Evolutionary conservation across 495 filamentous ascomycete species (phyloP), one percentile per base, ranked within the genome.

Genomic region (Talaromyces nanjingensis): DNA sequence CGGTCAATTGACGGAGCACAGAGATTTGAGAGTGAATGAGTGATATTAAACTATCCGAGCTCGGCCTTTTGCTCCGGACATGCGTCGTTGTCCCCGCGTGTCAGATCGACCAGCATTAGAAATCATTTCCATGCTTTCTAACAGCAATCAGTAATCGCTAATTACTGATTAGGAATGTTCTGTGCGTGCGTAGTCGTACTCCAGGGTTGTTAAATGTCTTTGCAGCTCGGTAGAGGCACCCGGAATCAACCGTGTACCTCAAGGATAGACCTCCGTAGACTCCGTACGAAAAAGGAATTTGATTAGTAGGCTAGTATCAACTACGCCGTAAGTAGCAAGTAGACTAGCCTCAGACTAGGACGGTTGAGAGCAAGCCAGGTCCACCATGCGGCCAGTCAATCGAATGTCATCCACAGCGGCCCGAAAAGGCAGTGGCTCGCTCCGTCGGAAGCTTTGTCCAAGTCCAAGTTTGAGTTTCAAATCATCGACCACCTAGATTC

Each of bases 341-440:
- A 59, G 56, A 59, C 56, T 59, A 59, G 56, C 3, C 9, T n/a
- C 29, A 59, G 56, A 59, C 56, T 37, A 59, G 56, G 16, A 20
- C 31, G 16, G 11, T 59, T 59, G 31, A 59, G 31, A 24, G 5
- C 25, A 37, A 59, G 56, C 56, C 16, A 59, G 56, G 56, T 37
- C 56, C 56, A 59, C 56, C 11, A 37, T 56, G 56, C 56, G 56
- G 56, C 56, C 56, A 59, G 56, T 59, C 37, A 42, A 42, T 42
- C 37, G 37, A 42, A 42, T 42, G 37, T 42, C 56, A 59, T 59
- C 56, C 56, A 59, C 56, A 59, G 56, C 56, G 56, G 56, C 56
- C 56, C 56, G 56, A 59, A 59, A 22, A 59, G 56, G 56, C 56
- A 59, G 56, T 59, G 56, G 56, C 56, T 59, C 56, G 27, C 27